Evolutionary conservation across 2,329 filamentous ascomycete genomes (phyloP).

Genomic region (Alternaria conjuncta): DNA sequence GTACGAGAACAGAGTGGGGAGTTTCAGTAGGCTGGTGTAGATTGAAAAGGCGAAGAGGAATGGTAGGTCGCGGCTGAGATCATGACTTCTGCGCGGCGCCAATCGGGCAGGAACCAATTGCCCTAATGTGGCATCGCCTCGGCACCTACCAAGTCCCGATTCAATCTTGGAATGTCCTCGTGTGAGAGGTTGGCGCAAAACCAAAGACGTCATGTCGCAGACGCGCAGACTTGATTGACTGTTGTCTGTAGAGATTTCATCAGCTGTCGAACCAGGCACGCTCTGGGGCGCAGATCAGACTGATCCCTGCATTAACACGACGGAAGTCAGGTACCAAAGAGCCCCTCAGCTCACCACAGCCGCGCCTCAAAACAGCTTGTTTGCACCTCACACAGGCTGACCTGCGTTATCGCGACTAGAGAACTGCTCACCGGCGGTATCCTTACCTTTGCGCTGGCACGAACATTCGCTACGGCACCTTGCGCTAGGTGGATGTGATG

Average conservation of each 20-base stretch:
- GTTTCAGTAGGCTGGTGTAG: constrained; percentile 24
- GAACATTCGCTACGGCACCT: constrained; percentile 3
- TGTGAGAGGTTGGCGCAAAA: constrained; percentile 2
- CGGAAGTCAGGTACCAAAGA: constrained; percentile 31
- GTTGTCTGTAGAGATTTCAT: background rate
- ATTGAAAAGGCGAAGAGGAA: constrained; percentile 6
- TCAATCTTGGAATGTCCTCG: background rate
- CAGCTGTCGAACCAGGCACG: constrained; percentile 1
- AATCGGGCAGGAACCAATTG: constrained; percentile 22
- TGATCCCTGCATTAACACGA: constrained; percentile 37
- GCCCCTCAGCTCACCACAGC: constrained; percentile 25
- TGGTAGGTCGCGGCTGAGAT: constrained; percentile 17
- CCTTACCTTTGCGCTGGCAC: background rate
- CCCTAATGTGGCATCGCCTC: constrained; percentile 10
- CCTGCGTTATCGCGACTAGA: constrained; percentile 19
- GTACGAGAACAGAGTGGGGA: constrained; percentile 23
- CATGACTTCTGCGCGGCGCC: constrained; percentile 24
- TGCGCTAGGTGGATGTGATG: background rate
- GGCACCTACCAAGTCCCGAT: constrained; percentile 15
- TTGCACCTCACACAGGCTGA: constrained; percentile 17
- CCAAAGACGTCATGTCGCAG: constrained; percentile 19
- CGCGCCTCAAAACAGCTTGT: constrained; percentile 23
- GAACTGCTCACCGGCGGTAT: constrained; percentile 12
- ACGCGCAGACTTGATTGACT: background rate
- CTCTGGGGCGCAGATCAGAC: constrained; percentile 18